Evolutionary conservation across 2,329 filamentous ascomycete genomes (phyloP), one percentile per base, ranked within the genome.

Genomic region (Bertia moriformis): DNA sequence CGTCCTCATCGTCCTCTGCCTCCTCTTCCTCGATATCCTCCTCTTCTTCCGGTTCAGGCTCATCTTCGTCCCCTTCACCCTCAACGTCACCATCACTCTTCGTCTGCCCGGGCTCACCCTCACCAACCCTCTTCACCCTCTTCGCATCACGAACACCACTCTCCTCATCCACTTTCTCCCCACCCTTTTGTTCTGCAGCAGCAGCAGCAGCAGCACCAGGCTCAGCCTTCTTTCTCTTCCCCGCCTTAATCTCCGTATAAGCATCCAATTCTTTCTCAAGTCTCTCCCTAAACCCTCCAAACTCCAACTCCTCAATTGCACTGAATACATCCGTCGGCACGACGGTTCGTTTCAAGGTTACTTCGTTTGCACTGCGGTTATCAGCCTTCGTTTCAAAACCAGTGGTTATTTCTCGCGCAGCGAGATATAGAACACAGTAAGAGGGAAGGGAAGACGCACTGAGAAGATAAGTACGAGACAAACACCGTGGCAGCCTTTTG

Each of bases 401-500:
- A 38, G 46, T 41, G 42, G 40, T 40, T 37, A 36, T 5, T 20
- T 18, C 20, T 10, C n/a, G n/a, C 24, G n/a, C 24, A 10, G 24
- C 10, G n/a, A 10, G n/a, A n/a, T 10, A 29, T 19, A 33, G 12
- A 5, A 40, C 13, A 29, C 17, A 19, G 14, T 13, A 13, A 27
- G 19, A 27, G 36, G 17, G 38, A 17, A 32, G 29, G 37, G 15
- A 38, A 17, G 32, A 52, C 68, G 43, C 62, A 77, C 72, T 68
- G 64, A 41, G 68, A 66, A 42, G 71, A 69, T 37, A 78, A 57
- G 51, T 78, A 78, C 43, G 71, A 78, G 14, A 80, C 69, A 53
- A 80, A 80, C 3, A 80, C 75, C 3, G 75, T 79, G 19, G 75
- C 74, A 44, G 71, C 72, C 51, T 78, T 79, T 38, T 73, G 71